Percentiles rank a stretch among this genome's conserved stretches.
Conservation (phyloP, 768 basidiomycete genomes). For the Sporobolomyces phaffii region DNA sequence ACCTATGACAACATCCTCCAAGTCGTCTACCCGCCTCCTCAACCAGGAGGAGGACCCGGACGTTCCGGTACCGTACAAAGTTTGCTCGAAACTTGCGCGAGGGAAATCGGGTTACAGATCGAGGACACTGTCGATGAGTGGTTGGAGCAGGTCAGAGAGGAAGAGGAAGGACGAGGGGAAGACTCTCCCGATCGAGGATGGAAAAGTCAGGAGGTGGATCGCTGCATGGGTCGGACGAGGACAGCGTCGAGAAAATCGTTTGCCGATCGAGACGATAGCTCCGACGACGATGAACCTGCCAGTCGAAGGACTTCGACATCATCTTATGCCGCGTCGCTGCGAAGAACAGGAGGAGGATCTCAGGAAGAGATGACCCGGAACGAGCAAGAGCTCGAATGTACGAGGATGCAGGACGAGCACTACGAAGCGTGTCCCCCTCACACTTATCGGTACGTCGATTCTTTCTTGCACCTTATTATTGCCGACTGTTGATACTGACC, state of each 20-base stretch:
- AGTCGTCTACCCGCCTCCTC: neutral
- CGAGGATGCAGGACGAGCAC: neutral
- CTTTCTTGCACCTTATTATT: neutral
- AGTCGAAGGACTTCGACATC: neutral
- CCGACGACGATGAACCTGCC: neutral
- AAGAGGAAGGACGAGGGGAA: no score
- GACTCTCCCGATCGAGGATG: no score
- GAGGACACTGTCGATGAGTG: neutral
- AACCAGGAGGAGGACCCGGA: neutral
- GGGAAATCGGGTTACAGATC: neutral
- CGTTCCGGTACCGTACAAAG: neutral
- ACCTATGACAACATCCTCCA: neutral
- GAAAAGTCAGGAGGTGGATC: no score
- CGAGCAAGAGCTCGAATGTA: neutral
- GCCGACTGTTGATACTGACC: no score
- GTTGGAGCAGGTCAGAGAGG: neutral
- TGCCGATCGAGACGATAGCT: no score
- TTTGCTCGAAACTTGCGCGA: neutral
- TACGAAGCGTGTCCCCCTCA: conserved; percentile 1
- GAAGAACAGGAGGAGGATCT: neutral
- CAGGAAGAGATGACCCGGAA: neutral
- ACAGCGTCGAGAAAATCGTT: neutral
- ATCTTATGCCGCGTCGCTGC: neutral
- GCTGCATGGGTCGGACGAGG: neutral
- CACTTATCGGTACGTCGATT: neutral